Base-by-base conservation (phyloP, 345 rosid genomes). In the Eucalyptus shirleyi region DNA sequence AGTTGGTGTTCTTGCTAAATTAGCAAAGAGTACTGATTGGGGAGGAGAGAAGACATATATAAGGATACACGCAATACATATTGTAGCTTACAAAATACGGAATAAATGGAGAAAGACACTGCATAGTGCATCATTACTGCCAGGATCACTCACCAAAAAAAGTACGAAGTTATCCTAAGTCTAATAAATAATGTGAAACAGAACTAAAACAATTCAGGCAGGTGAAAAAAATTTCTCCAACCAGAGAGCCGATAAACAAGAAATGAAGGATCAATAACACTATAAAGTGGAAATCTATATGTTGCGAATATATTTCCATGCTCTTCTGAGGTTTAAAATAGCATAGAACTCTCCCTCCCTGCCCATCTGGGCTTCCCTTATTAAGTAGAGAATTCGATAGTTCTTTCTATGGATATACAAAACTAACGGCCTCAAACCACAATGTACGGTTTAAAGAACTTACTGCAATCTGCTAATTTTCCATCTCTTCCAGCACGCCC, bases 401-500 rank as follows among this genome's bases (percentile, higher is more conserved):
- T 21, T 19, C 47, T 77, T 37, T 77, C 28, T 77, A 77, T 37
- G 83, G 83, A 37, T 77, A 77, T 37, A 77, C 83, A 69, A 44
- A 42, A 40, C 37, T 50, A 81, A 88, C 12, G 42, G 65, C 32
- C 37, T 82, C 56, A 42, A 88, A 14, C 45, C 50, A 87, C 49
- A 50, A 72, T 32, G 56, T 87, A 65, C 87, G 26, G 34, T 87
- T 89, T 40, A 12, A 86, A 34, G 55, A 90, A 87, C 98, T 93
- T 90, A 96, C 99, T 91, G 88, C 99, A 97, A 87, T 96, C 96
- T 67, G 99, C 96, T 89, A 93, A 90, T 90, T 96, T 93, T 47
- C 99, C 99, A 91, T 97, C 99, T 91, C 99, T 95, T 94, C 99
- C 98, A 91, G 98, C 98, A 93, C 99, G 98, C 86, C 99, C 99